Conservation (phyloP, 495 filamentous ascomycete genomes). For the Lasiosphaeris hirsuta region DNA sequence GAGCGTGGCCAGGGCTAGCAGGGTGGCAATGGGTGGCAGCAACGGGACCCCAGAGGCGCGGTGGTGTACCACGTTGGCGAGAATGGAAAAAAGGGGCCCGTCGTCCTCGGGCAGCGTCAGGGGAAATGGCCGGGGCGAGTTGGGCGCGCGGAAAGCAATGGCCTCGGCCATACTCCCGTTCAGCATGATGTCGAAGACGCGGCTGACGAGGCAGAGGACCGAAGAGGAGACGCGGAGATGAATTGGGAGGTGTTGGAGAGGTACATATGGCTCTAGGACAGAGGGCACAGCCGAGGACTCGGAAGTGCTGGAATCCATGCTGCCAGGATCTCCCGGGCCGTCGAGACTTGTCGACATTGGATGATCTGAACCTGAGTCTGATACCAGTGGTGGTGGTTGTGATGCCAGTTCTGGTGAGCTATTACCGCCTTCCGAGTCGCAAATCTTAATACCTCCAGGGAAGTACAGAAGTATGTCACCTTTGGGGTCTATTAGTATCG, state of each 20-base stretch:
- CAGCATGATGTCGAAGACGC: conserved; percentile 18
- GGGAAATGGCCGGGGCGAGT: conserved; percentile 19
- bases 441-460: neutral
- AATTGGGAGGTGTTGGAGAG: neutral
- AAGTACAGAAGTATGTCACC: conserved; percentile 2
- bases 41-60: conserved; percentile 6
- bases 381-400: too few relatives aligned
- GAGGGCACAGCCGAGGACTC: too few relatives aligned
- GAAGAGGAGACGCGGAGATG: conserved; percentile 18
- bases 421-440: too few relatives aligned
- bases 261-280: neutral
- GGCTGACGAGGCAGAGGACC: conserved; percentile 17
- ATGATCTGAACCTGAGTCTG: neutral
- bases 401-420: neutral
- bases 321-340: neutral
- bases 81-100: conserved; percentile 8
- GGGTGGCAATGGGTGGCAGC: conserved; percentile 1
- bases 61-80: conserved; percentile 19
- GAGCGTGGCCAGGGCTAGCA: conserved; percentile 13
- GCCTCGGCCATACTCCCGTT: conserved; percentile 14
- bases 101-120: conserved; percentile 17
- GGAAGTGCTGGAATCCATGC: neutral
- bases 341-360: neutral
- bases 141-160: conserved; percentile 13
- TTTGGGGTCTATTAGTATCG: neutral